These are phyloP conservation scores for Chalciporus pseudorubinellus DNA, from an alignment of 768 basidiomycete genomes.

Conservation along the genomic window DNA sequence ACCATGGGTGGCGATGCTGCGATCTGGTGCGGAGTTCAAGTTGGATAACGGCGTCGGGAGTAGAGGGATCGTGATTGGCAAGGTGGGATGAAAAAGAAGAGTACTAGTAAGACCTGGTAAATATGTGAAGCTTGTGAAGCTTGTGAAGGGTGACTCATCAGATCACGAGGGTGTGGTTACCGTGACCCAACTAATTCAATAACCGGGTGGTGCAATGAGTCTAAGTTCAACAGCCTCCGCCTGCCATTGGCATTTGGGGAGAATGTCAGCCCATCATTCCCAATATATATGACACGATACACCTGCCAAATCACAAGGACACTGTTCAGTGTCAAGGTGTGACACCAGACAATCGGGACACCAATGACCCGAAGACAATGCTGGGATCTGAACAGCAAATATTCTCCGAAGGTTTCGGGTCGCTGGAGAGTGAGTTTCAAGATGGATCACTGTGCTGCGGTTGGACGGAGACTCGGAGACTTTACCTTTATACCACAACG, in stretches of 20 bases:
- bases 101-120: not conserved
- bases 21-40: not conserved
- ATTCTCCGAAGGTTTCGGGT: not conserved
- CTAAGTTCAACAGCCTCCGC: not conserved
- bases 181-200: too few species aligned
- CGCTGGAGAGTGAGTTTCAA: not conserved
- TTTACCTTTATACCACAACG: not conserved
- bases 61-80: constrained; percentile 9
- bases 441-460: not conserved
- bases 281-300: not conserved
- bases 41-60: constrained; percentile 1
- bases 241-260: not conserved
- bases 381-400: not conserved
- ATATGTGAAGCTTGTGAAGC: too few species aligned
- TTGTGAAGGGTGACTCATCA: constrained; percentile 1
- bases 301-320: not conserved
- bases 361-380: too few species aligned
- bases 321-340: not conserved
- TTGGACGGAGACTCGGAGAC: not conserved
- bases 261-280: not conserved
- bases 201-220: not conserved
- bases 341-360: not conserved
- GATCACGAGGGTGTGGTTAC: not conserved
- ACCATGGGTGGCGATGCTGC: not conserved
- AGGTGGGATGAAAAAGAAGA: not conserved